These are phyloP conservation scores for Magnolia officinalis DNA, from an alignment of 164 flowering plant genomes.

Conservation along the genomic window DNA sequence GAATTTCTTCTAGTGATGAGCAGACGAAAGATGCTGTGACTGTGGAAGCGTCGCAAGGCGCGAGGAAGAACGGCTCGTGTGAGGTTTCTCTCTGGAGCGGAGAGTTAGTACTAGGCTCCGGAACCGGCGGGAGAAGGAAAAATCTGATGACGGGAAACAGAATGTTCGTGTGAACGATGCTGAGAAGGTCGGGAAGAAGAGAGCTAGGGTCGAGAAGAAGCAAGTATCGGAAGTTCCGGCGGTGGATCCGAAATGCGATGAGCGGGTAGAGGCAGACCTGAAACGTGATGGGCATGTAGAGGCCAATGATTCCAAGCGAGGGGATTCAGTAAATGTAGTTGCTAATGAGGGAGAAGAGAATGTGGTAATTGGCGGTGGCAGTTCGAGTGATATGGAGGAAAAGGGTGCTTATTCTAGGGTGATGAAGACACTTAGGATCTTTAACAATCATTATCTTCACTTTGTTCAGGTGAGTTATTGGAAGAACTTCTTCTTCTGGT, in stretches of 20 bases:
- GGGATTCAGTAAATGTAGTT: background rate
- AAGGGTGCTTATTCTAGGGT: constrained; percentile 39
- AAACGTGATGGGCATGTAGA: background rate
- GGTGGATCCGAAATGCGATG: background rate
- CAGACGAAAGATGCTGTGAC: background rate
- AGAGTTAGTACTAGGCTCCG: constrained; percentile 11
- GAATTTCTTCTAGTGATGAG: background rate
- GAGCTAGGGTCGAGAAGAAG: background rate
- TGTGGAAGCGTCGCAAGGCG: constrained; percentile 1
- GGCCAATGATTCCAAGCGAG: background rate
- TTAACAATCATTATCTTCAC: constrained; percentile 52
- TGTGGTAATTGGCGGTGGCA: background rate
- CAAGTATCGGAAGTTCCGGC: background rate
- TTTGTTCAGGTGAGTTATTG: constrained; percentile 41
- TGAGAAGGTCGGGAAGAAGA: background rate
- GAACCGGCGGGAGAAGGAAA: constrained; percentile 2
- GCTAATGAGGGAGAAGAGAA: background rate
- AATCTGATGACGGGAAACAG: background rate
- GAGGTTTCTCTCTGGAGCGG: background rate
- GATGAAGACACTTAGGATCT: constrained; percentile 49
- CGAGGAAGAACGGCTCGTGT: background rate
- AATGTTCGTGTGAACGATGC: background rate
- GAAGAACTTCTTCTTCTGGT: background rate
- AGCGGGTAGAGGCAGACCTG: background rate
- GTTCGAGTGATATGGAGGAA: constrained; percentile 8